These are phyloP conservation scores for Apiotrichum sp. DNA, from an alignment of 1,284 basidiomycete genomes.

Conservation along the genomic window DNA sequence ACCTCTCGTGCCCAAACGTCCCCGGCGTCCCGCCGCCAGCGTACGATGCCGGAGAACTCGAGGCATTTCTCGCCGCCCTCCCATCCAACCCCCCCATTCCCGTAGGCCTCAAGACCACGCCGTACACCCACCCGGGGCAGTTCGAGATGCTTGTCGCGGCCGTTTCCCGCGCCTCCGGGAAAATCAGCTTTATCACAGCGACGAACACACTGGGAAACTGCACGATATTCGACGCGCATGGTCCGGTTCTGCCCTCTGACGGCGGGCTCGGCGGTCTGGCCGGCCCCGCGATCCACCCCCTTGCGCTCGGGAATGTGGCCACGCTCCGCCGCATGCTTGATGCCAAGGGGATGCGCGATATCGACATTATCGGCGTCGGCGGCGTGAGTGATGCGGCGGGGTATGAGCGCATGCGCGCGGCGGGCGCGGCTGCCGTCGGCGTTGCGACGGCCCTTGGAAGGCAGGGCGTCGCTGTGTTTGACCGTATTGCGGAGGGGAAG, in stretches of 20 bases:
- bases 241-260: slow-evolving; percentile 6
- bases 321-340: slow-evolving; percentile 11
- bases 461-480: slow-evolving; percentile 8
- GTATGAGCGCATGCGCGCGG: slow-evolving; percentile 11
- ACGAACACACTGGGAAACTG: slow-evolving; percentile 15
- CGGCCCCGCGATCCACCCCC: slow-evolving; percentile 13
- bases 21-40: slow-evolving; percentile 17
- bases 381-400: slow-evolving; percentile 11
- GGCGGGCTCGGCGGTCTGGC: slow-evolving; percentile 17
- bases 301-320: slow-evolving; percentile 12
- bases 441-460: slow-evolving; percentile 12
- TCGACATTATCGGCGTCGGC: slow-evolving; percentile 16
- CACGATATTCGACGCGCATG: slow-evolving; percentile 1
- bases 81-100: slow-evolving; percentile 7
- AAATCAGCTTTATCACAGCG: slow-evolving; percentile 12
- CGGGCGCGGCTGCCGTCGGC: slow-evolving; percentile 7
- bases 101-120: slow-evolving; percentile 15
- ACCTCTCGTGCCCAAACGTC: slow-evolving; percentile 18
- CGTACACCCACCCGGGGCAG: slow-evolving; percentile 16
- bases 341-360: neutral
- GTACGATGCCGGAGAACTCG: slow-evolving; percentile 14
- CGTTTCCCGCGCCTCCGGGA: neutral
- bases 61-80: slow-evolving; percentile 9
- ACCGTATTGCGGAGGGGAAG: neutral
- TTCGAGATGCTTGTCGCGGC: slow-evolving; percentile 15